Base-by-base conservation (phyloP, 2,329 filamentous ascomycete genomes). In the Escovopsis sp. region DNA sequence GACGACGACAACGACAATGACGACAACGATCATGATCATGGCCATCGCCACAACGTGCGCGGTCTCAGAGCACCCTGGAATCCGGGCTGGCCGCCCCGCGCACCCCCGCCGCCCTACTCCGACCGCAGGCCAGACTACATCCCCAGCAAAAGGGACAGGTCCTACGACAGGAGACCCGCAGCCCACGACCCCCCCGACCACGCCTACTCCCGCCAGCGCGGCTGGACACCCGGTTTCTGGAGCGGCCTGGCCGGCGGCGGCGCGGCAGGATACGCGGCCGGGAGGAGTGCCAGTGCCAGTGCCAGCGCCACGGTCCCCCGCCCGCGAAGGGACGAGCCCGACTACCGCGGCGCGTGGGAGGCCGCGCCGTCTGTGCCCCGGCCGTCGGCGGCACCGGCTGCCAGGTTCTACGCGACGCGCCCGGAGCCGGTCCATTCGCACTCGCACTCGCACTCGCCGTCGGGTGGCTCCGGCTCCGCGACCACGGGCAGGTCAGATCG, bases 181-280 rank as follows among this genome's bases (percentile, higher is more conserved):
- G n/a, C n/a, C 20, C 20, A 20, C 20, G 20, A 20, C 4, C 20
- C 20, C 3, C 20, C 6, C 20, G 20, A 20, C 20, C 20, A 20
- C 20, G 20, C 20, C 20, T 54, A 41, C 13, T 24, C 40, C 15
- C 45, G 45, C 33, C 45, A 51, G 44, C 59, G 72, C 46, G 66
- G 67, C 2, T 86, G 81, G 80, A 68, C 70, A 39, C 81, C 82
- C 5, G 83, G 83, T 1, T 86, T 87, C 60, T 87, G 81, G 81
- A 72, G 66, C 14, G 82, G 81, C 15, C 61, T 74, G n/a, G 69
- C 73, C 0, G 72, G 72, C 13, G 84, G 82, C 36, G 79, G 77
- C 5, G 81, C 81, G 1, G 77, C 79, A 8, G 78, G 69, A 1
- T 85, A 84, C 53, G 56, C 71, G 44, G 77, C 79, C 6, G 75